Evolutionary conservation across 495 filamentous ascomycete genomes (phyloP).

Genomic region (Penicillium robsamsonii): DNA sequence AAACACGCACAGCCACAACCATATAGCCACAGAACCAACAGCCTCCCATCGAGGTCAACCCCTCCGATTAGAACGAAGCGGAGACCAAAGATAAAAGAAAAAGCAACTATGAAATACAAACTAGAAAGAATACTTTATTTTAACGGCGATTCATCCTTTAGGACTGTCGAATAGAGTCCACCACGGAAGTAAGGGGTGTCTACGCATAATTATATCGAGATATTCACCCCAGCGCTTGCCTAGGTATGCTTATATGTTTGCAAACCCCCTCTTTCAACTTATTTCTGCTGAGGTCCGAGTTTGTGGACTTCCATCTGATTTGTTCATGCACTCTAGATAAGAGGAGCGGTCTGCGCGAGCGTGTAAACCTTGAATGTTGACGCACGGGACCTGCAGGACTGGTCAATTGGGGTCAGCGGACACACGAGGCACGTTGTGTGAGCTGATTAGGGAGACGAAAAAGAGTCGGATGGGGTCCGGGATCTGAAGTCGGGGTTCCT

Average conservation of each 20-base stretch:
- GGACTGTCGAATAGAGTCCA: not conserved
- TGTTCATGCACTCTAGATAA: not conserved
- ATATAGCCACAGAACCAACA: too few species aligned
- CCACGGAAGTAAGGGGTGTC: not conserved
- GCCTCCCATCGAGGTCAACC: not conserved
- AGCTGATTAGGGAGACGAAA: not conserved
- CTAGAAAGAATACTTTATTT: not conserved
- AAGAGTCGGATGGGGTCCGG: not conserved
- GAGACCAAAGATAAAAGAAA: not conserved
- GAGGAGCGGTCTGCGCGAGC: slow-evolving; percentile 8
- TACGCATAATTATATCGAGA: not conserved
- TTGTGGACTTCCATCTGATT: not conserved
- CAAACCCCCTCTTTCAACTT: not conserved
- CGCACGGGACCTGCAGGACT: slow-evolving; percentile 10
- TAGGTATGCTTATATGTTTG: not conserved
- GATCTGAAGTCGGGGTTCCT: not conserved
- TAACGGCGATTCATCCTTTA: not conserved
- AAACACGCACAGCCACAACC: too few species aligned
- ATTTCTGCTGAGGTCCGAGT: not conserved
- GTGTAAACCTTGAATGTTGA: not conserved
- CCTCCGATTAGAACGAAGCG: not conserved
- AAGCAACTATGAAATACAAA: not conserved
- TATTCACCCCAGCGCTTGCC: not conserved
- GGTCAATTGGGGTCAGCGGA: not conserved
- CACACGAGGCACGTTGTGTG: not conserved